Conservation (phyloP, 805 yeast species). For the Zygoascus bituminiphila region DNA sequence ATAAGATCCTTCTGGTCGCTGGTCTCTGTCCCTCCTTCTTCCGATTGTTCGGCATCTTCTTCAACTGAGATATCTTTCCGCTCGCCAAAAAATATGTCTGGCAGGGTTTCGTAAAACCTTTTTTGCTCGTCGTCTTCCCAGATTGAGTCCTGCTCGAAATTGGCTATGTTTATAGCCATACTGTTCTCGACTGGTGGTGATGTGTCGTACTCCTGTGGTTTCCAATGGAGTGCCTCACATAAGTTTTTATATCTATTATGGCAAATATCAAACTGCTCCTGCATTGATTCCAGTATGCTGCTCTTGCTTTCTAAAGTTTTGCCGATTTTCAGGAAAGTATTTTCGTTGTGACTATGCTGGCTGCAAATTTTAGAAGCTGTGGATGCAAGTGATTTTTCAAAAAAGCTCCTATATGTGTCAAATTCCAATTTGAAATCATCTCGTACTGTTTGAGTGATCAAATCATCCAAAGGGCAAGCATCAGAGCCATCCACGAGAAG, state of each 20-base stretch:
- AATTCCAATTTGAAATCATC: slow-evolving; percentile 32
- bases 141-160: slow-evolving; percentile 17
- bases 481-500: slow-evolving; percentile 4
- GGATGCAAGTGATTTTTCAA: slow-evolving; percentile 30
- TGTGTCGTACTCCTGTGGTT: slow-evolving; percentile 29
- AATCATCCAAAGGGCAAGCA: neutral
- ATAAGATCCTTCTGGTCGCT: slow-evolving; percentile 21
- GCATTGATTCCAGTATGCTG: slow-evolving; percentile 16
- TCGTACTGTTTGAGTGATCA: slow-evolving; percentile 39
- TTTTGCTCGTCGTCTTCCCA: slow-evolving; percentile 67
- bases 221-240: slow-evolving; percentile 34
- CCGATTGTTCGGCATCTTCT: slow-evolving; percentile 13
- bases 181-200: slow-evolving; percentile 23
- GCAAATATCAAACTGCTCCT: slow-evolving; percentile 33
- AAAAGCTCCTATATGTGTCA: slow-evolving; percentile 43
- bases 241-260: slow-evolving; percentile 36
- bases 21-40: slow-evolving; percentile 9
- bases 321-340: slow-evolving; percentile 61
- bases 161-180: slow-evolving; percentile 16
- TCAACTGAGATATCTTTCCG: slow-evolving; percentile 4
- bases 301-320: slow-evolving; percentile 38
- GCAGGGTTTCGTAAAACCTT: slow-evolving; percentile 61
- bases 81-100: slow-evolving; percentile 23
- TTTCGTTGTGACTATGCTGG: slow-evolving; percentile 36
- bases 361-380: slow-evolving; percentile 32